Base-by-base conservation (phyloP, 1,284 basidiomycete genomes). In the Austroboletus niveus region DNA sequence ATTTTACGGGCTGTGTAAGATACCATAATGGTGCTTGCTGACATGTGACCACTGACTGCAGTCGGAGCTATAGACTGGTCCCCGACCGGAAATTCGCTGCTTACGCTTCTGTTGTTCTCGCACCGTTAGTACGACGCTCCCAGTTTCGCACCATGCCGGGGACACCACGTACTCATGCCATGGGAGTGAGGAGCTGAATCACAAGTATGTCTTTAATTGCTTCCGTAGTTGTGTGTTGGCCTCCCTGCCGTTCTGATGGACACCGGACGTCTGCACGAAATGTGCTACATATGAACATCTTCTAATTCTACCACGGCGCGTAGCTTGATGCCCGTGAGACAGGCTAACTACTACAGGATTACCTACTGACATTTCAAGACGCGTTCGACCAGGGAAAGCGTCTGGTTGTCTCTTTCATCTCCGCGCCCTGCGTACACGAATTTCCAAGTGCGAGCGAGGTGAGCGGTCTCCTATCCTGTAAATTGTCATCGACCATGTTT, bases 331-430 rank as follows among this genome's bases (percentile, higher is more conserved):
- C 56, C 47, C 59, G 20, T 29, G 41, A 55, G 44, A 49, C 51
- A 45, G 34, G 47, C 32, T 27, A 10, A 32, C 41, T 49, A 47
- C 27, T 46, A 29, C 24, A 47, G 42, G n/a, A 49, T 57, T 50
- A 54, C 59, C 40, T 47, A 48, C 48, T 41, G 32, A 40, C 17
- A 40, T 53, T 50, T 46, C 22, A 49, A 10, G 41, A 27, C 40
- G 32, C 42, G 42, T 47, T 45, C 12, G 34, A 43, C 51, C 24
- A 49, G 48, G 60, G 44, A 40, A 30, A n/a, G 11, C 31, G 32
- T 32, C 32, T 52, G 40, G 35, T 38, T 15, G 17, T 62, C 47
- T 24, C 53, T 42, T 61, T 67, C 65, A 67, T 63, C 54, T 67
- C 61, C 65, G 61, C 8, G 45, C 34, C 40, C 36, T 54, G 57